A percentile compares a stretch with the other conserved stretches of the same genome.
Evolutionary conservation across 176 grass and related monocot genomes (phyloP).

Genomic region (Aegilops speltoides): DNA sequence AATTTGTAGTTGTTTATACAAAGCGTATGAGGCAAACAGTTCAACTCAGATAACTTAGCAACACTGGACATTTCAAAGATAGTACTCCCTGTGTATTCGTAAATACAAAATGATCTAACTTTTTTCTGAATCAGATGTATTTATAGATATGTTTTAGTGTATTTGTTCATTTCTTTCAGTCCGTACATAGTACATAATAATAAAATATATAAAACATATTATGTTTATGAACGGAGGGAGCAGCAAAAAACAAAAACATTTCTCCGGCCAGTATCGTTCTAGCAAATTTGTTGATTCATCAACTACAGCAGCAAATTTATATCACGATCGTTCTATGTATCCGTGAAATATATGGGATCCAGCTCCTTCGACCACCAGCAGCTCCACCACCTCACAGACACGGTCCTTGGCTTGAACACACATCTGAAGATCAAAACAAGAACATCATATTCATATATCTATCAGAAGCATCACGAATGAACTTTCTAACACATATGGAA

Average conservation of each 20-base stretch:
- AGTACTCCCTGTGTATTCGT: no score
- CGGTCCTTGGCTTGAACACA: constrained; percentile 30
- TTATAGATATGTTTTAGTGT: no score
- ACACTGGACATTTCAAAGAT: no score
- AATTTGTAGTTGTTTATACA: background rate
- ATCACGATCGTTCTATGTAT: background rate
- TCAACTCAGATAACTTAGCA: background rate
- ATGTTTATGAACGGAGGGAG: no score
- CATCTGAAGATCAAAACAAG: constrained; percentile 48
- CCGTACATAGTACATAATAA: no score
- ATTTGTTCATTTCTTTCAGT: no score
- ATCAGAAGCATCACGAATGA: constrained; percentile 10
- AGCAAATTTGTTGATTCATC: background rate
- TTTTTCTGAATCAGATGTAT: no score
- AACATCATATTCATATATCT: constrained; percentile 22
- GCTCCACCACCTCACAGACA: background rate
- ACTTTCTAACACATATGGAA: constrained; percentile 16
- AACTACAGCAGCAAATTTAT: background rate
- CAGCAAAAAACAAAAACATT: no score
- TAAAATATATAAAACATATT: no score
- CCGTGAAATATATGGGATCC: background rate
- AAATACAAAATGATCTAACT: no score
- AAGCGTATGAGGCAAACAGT: background rate
- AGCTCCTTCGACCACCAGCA: background rate
- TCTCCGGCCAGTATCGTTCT: no score